Percentiles rank a stretch among this genome's conserved stretches.
phyloP scores from a whole-genome alignment of 1,284 basidiomycete species.

The Malassezia psittaci region DNA sequence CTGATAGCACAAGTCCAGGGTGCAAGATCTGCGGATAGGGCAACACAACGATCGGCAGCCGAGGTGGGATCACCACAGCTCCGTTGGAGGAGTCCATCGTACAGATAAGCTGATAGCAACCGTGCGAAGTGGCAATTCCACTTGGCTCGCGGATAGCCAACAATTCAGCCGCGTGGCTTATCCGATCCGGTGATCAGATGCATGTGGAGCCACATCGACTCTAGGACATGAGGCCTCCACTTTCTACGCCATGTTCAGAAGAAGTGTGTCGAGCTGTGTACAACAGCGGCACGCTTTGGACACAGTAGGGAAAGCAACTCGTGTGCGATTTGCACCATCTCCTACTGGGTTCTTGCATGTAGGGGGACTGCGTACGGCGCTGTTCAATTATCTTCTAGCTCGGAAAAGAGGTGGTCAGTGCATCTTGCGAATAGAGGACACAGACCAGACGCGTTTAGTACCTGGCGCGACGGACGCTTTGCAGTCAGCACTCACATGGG shows the following conservation, averaged over 20 bases:
- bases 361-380: conserved; percentile 85
- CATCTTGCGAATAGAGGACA: conserved; percentile 89
- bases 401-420: conserved; percentile 71
- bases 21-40: conserved; percentile 44
- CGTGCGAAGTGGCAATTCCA: too few relatives aligned
- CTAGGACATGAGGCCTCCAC: too few relatives aligned
- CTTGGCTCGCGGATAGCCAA: too few relatives aligned
- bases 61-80: conserved; percentile 22
- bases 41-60: conserved; percentile 37
- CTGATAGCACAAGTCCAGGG: conserved; percentile 40
- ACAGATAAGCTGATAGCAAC: neutral
- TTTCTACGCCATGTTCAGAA: too few relatives aligned
- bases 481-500: conserved; percentile 69
- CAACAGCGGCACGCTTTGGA: too few relatives aligned
- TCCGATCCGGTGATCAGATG: too few relatives aligned
- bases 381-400: conserved; percentile 84
- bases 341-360: conserved; percentile 90
- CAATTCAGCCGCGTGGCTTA: too few relatives aligned
- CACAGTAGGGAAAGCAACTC: neutral
- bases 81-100: neutral
- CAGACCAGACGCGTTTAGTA: conserved; percentile 60
- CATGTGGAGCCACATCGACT: too few relatives aligned
- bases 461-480: conserved; percentile 74
- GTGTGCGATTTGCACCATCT: conserved; percentile 85
- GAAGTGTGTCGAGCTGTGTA: too few relatives aligned